These are phyloP conservation scores for Sclerotinia minor DNA, from an alignment of 2,329 filamentous ascomycete species.

Conservation along the genomic window DNA sequence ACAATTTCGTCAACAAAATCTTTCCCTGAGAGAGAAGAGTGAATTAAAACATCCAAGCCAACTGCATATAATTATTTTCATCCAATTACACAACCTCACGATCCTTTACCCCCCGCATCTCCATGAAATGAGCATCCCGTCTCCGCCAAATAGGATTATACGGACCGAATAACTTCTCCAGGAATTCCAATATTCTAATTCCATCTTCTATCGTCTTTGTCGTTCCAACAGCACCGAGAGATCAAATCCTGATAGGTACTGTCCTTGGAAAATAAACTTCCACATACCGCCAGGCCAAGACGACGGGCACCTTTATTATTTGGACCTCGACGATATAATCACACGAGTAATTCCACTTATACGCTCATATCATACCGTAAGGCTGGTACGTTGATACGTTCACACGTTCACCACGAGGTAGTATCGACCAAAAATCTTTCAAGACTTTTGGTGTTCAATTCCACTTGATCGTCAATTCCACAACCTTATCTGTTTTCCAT, in stretches of 20 bases:
- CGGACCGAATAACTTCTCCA: slow-evolving; percentile 25
- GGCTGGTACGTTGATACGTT: background rate
- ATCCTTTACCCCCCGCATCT: slow-evolving; percentile 22
- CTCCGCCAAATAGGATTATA: slow-evolving; percentile 25
- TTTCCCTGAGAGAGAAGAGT: too few species aligned
- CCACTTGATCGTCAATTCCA: background rate
- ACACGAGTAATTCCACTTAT: background rate
- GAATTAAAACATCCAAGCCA: background rate
- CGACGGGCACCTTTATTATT: background rate
- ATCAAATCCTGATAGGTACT: background rate
- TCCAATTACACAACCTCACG: background rate
- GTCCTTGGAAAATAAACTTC: background rate
- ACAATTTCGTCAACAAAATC: too few species aligned
- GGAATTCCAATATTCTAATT: slow-evolving; percentile 15
- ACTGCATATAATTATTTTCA: background rate
- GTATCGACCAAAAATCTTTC: background rate
- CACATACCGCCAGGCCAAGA: slow-evolving; percentile 4
- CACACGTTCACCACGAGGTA: background rate
- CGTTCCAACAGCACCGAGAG: background rate
- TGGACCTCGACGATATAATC: slow-evolving; percentile 5
- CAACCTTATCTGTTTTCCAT: slow-evolving; percentile 7
- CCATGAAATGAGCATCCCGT: slow-evolving; percentile 25
- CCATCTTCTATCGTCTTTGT: slow-evolving; percentile 1
- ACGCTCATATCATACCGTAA: background rate
- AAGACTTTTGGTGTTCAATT: background rate